phyloP scores from a whole-genome alignment of 1,284 basidiomycete species.

The Garcileccinum viscosum region DNA sequence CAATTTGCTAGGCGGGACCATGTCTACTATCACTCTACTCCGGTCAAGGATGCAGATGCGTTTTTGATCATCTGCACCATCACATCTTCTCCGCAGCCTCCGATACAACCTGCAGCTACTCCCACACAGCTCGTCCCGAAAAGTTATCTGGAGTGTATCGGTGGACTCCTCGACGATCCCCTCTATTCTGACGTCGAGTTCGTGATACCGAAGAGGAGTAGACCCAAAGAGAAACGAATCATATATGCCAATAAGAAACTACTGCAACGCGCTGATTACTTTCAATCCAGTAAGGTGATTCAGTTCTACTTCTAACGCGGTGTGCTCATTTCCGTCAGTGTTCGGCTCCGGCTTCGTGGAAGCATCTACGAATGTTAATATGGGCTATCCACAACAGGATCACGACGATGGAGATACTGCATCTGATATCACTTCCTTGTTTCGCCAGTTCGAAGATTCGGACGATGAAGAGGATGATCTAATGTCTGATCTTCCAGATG shows the following conservation, averaged over 20 bases:
- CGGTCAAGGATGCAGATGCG: constrained; percentile 65
- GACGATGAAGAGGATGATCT: constrained; percentile 62
- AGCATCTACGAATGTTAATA: constrained; percentile 40
- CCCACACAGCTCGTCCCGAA: constrained; percentile 65
- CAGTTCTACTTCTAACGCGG: neutral
- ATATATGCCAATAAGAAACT: constrained; percentile 75
- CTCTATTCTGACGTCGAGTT: constrained; percentile 85
- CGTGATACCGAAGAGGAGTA: constrained; percentile 61
- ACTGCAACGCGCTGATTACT: constrained; percentile 78
- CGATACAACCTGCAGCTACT: constrained; percentile 50
- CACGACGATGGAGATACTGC: constrained; percentile 34
- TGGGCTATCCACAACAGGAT: constrained; percentile 17
- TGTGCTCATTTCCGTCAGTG: constrained; percentile 51
- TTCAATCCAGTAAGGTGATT: constrained; percentile 61
- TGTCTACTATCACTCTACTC: constrained; percentile 68
- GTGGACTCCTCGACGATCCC: constrained; percentile 78
- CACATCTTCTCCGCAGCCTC: constrained; percentile 67
- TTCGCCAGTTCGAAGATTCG: constrained; percentile 60
- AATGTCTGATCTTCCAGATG: constrained; percentile 35
- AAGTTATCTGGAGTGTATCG: constrained; percentile 70
- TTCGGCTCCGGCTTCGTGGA: constrained; percentile 73
- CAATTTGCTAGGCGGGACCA: constrained; percentile 80
- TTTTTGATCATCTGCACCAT: constrained; percentile 84
- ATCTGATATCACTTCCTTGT: constrained; percentile 35
- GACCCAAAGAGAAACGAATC: constrained; percentile 45